Evolutionary conservation across 352 stramenopile species (phyloP), one percentile per base, ranked within the genome.

Genomic region (Globisporangium spiculum): DNA sequence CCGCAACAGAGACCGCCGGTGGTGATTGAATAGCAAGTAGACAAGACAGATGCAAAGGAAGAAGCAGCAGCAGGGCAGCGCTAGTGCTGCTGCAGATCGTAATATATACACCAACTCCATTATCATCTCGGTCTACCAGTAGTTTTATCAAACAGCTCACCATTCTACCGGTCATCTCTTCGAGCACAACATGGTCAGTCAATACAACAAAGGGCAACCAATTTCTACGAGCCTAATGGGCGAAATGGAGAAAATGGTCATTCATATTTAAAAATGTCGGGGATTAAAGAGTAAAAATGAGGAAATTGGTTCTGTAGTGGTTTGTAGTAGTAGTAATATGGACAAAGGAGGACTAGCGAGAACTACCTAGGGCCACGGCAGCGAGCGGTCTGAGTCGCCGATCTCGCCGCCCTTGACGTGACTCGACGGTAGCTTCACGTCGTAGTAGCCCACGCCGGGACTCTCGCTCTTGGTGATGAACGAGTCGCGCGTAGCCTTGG

Each of bases 341-440:
- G 56, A 50, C 56, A 62, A 2, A 20, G 32, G 32, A 18, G n/a
- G 58, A 16, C 36, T n/a, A 26, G 26, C 44, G 36, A 53, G 27
- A 22, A 27, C 50, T 26, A 20, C 16, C 56, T 68, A 90, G 44
- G 76, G 78, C 84, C 84, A 93, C 22, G 67, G 76, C 48, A 93
- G 66, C n/a, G 75, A 76, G 44, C 84, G 83, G 56, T 89, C 81
- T 22, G 84, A 90, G 74, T 93, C 84, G 12, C 84, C 84, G 34
- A 93, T 93, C 70, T 93, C 84, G 20, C 84, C 84, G 22, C 84
- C 84, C 66, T 86, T 86, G 10, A 93, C 83, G 36, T 82, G 75
- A 27, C 24, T 71, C 69, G 87, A 72, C 5, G 76, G 76, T 24
- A 91, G 70, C 58, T 90, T 81, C 53, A 93, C 83, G 63, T 93